A percentile compares a stretch with the other conserved stretches of the same genome.
These are phyloP conservation scores for Acer negundo DNA, from an alignment of 345 rosid genomes.

Conservation along the genomic window DNA sequence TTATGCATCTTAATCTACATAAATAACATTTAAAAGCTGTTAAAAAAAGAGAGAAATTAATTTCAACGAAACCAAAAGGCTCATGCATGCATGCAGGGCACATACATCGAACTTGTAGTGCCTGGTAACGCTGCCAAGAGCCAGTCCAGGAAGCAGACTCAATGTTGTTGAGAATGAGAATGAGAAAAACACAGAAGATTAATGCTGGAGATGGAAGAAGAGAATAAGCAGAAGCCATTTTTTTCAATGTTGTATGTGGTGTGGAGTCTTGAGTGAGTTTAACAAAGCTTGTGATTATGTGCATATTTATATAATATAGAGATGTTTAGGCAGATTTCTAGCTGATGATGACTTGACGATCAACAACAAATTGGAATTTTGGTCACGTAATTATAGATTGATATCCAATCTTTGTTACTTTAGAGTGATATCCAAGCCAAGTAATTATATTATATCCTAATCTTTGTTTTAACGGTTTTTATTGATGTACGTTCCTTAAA, in stretches of 20 bases:
- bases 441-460: neutral
- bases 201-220: neutral
- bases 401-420: constrained; percentile 4
- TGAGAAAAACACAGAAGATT: neutral
- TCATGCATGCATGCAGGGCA: neutral
- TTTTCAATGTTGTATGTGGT: neutral
- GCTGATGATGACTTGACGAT: neutral
- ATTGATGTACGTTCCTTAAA: neutral
- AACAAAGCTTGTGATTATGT: neutral
- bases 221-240: constrained; percentile 9
- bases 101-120: constrained; percentile 46
- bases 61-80: no score
- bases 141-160: constrained; percentile 7
- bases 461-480: neutral
- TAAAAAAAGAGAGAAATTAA: neutral
- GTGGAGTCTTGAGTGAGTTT: neutral
- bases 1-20: constrained; percentile 47
- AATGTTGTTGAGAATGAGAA: neutral
- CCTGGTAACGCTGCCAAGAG: constrained; percentile 32
- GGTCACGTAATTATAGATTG: neutral
- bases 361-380: constrained; percentile 7
- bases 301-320: neutral
- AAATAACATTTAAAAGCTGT: neutral
- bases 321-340: no score
- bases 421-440: constrained; percentile 36